Percentiles rank a stretch among this genome's conserved stretches.
These are phyloP conservation scores for Candolleomyces eurysporus DNA, from an alignment of 768 basidiomycete genomes.

Conservation along the genomic window DNA sequence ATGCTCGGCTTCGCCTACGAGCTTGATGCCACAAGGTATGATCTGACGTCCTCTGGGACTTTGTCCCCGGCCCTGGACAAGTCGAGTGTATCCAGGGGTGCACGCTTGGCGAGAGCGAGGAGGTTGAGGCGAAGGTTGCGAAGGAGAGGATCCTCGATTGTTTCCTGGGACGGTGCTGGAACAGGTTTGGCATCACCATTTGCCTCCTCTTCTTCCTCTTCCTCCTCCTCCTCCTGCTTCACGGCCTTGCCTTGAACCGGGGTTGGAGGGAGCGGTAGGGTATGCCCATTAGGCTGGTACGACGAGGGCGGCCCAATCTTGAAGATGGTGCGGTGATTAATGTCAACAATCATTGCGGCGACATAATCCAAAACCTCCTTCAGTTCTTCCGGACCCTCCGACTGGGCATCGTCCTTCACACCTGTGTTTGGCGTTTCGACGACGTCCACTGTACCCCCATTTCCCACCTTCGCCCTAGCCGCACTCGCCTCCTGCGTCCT, in stretches of 20 bases:
- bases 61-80: constrained; percentile 54
- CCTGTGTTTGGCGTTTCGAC: constrained; percentile 15
- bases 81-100: constrained; percentile 71
- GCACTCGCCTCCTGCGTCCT: constrained; percentile 18
- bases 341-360: constrained; percentile 46
- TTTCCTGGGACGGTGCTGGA: no score
- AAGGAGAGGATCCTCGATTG: constrained; percentile 46
- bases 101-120: constrained; percentile 73
- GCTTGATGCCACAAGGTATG: constrained; percentile 25
- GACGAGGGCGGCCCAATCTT: background rate
- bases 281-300: no score
- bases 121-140: constrained; percentile 69
- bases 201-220: background rate
- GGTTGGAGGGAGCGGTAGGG: no score
- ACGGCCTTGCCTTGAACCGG: no score
- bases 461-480: constrained; percentile 4
- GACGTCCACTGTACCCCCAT: constrained; percentile 12
- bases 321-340: constrained; percentile 30
- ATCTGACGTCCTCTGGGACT: constrained; percentile 63
- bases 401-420: constrained; percentile 23
- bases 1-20: no score
- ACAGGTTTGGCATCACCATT: no score
- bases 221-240: background rate
- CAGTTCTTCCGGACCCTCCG: constrained; percentile 48
- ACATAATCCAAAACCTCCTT: constrained; percentile 58